Evolutionary conservation across 192 early-diverging fungal species (phyloP).

Genomic region (Linnemannia elongata): DNA sequence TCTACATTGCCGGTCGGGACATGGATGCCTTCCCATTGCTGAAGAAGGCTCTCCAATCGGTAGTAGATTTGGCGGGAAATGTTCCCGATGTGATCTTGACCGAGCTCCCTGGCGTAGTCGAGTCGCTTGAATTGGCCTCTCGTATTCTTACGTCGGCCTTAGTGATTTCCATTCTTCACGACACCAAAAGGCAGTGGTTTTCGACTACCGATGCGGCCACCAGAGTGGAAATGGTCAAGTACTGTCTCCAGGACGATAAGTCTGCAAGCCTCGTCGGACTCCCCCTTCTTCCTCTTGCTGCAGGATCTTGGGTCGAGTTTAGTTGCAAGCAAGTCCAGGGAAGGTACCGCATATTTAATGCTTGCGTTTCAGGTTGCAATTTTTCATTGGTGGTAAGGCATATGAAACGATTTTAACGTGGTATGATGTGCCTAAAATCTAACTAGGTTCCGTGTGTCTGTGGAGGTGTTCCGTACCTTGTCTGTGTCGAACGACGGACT

Average conservation of each 20-base stretch:
- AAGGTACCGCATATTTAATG: background rate
- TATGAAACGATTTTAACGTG: too few species aligned
- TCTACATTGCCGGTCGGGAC: background rate
- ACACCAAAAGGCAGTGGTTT: background rate
- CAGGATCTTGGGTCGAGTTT: conserved; percentile 3
- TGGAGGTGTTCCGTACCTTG: background rate
- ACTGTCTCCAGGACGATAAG: background rate
- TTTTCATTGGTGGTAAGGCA: background rate
- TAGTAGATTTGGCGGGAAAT: background rate
- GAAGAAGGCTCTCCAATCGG: background rate
- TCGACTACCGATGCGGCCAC: background rate
- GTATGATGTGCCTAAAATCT: too few species aligned
- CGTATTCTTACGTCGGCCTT: background rate
- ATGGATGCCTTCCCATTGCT: background rate
- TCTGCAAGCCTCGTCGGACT: background rate
- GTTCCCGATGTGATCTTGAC: background rate
- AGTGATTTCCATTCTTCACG: background rate
- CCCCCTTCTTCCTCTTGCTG: conserved; percentile 13
- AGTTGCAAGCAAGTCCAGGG: background rate
- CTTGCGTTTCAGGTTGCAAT: background rate
- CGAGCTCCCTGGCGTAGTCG: background rate
- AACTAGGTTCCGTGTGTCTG: conserved; percentile 1
- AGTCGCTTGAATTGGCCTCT: background rate
- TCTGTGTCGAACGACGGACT: background rate
- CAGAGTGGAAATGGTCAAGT: background rate